A percentile compares a stretch with the other conserved stretches of the same genome.
phyloP scores from a whole-genome alignment of 495 filamentous ascomycete species.

The Neurospora africana region DNA sequence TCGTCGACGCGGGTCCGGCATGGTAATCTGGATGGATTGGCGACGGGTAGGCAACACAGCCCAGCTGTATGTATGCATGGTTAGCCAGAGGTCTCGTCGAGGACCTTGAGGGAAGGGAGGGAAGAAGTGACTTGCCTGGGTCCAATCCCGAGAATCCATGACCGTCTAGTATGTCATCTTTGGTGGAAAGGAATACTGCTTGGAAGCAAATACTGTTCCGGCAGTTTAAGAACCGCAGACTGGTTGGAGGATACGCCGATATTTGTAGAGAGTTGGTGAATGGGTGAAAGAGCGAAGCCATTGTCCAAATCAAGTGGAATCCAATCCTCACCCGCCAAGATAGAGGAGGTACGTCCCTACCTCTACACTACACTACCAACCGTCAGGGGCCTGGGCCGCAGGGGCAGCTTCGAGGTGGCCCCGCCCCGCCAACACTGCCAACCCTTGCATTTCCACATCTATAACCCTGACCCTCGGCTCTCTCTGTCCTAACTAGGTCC shows the following conservation, averaged over 20 bases:
- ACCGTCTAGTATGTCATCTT: neutral
- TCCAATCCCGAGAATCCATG: neutral
- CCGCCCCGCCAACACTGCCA: neutral
- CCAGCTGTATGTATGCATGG: constrained; percentile 47
- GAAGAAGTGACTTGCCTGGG: neutral
- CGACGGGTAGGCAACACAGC: constrained; percentile 58
- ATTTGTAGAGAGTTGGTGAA: neutral
- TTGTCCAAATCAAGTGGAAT: too few species aligned
- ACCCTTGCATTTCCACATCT: neutral
- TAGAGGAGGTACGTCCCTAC: neutral
- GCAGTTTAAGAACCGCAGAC: neutral
- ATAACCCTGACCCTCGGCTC: neutral
- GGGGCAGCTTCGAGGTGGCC: neutral
- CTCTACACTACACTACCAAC: neutral
- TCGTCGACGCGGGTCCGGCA: constrained; percentile 53
- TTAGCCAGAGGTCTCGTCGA: neutral
- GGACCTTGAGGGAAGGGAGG: neutral
- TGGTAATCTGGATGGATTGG: constrained; percentile 48
- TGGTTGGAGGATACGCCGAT: neutral
- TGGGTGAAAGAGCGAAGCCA: neutral
- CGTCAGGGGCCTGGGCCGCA: neutral
- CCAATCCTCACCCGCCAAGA: too few species aligned
- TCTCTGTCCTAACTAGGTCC: neutral
- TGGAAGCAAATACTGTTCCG: neutral
- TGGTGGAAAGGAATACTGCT: neutral